Base-by-base conservation (phyloP, 805 yeast genomes). In the Priceomyces medius region DNA sequence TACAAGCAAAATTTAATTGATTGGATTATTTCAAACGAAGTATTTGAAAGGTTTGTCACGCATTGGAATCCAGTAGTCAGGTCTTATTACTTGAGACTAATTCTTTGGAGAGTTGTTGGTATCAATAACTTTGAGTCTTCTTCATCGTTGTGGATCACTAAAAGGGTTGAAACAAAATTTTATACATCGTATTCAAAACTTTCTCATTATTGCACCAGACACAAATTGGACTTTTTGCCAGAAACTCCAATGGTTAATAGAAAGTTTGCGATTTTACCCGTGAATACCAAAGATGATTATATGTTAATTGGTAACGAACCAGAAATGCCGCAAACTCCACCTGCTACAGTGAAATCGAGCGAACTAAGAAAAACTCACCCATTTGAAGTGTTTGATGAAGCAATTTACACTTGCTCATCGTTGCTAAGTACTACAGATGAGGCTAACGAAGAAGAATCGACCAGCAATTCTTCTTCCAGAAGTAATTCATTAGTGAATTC, bases 31-130 rank as follows among this genome's bases (percentile, higher is more conserved):
- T 69, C 77, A 3, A 56, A 65, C 3, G 49, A 55, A 1, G 63
- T 67, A 24, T 86, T 90, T 83, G 61, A 61, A 24, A 64, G 69
- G 36, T 77, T 76, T 45, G 80, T 88, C 53, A 75, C 81, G 28
- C 95, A 88, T 60, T 88, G 95, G 88, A 77, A 81, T 53, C 89
- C 95, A 3, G 59, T 87, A 13, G 81, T 86, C 18, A 68, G 96
- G 27, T 74, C 84, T 3, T 85, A 81, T 53, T 88, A 81, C 57
- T 68, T 77, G 36, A 68, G 89, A 31, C 67, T 88, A 17, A 44
- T 88, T 13, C 71, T 86, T 36, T 88, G 91, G 85, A 75, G 87
- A 47, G 59, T 83, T 33, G 59, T 65, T 56, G 66, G 82, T 45
- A 41, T 66, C 32, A 66, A 68, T 47, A 68, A 66, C 49, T 59